phyloP scores from a whole-genome alignment of 2,329 filamentous ascomycete genomes.

The Elsinoe perseae region DNA sequence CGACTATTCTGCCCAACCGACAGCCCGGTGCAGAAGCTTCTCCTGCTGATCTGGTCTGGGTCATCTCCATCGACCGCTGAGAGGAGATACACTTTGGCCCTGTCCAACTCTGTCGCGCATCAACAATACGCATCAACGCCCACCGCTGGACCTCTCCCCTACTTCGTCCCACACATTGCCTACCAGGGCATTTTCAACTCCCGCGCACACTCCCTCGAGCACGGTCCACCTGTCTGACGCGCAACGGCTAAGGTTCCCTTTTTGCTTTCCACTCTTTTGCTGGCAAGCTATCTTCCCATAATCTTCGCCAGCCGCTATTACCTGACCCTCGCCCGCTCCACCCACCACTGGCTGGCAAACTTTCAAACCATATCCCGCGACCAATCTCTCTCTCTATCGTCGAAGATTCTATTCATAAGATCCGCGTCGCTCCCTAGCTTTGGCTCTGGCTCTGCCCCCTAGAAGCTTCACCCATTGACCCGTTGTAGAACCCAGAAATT shows the following conservation, averaged over 20 bases:
- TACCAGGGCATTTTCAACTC: not conserved
- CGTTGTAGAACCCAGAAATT: conserved; percentile 6
- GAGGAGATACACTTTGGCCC: conserved; percentile 7
- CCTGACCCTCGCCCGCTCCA: conserved; percentile 9
- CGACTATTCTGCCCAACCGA: not conserved
- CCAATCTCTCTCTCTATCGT: not conserved
- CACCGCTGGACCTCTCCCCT: not conserved
- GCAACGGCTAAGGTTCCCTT: conserved; percentile 11
- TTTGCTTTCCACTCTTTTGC: not conserved
- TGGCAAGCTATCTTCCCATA: not conserved
- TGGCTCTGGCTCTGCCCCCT: too few relatives aligned
- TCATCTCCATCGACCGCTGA: not conserved
- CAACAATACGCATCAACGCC: not conserved
- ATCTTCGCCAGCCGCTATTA: not conserved
- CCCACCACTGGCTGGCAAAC: conserved; percentile 10
- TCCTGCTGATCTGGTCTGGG: conserved; percentile 12
- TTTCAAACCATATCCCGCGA: conserved; percentile 10
- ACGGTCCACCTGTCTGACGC: conserved; percentile 7
- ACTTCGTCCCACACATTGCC: not conserved
- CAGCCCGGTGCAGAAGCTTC: conserved; percentile 1
- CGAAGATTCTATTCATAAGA: conserved; percentile 10
- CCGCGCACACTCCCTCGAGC: not conserved
- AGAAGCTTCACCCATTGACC: conserved; percentile 3
- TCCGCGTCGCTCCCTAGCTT: not conserved
- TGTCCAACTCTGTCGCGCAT: not conserved